These are phyloP conservation scores for Sugiyamaella japonica DNA, from an alignment of 1,139 yeast genomes.

Conservation along the genomic window DNA sequence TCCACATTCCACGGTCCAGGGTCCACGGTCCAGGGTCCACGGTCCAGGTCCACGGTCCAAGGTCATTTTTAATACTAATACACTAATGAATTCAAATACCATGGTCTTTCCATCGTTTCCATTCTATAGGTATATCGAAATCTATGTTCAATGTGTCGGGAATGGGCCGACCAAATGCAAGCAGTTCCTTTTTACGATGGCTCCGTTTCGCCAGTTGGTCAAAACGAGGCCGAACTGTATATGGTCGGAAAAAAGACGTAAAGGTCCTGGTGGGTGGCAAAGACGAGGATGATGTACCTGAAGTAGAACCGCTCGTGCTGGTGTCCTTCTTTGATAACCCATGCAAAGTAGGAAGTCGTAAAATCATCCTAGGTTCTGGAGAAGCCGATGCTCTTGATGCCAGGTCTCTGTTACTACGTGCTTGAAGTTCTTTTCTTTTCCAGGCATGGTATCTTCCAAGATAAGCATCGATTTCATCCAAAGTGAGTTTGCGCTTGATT, in stretches of 20 bases:
- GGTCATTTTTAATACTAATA: no score
- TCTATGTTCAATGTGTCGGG: constrained; percentile 57
- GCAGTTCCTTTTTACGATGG: constrained; percentile 25
- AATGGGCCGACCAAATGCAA: constrained; percentile 31
- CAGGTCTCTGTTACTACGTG: constrained; percentile 7
- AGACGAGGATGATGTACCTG: neutral
- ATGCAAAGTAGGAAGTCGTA: constrained; percentile 10
- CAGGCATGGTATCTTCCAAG: constrained; percentile 51
- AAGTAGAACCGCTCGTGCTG: no score
- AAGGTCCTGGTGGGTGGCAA: constrained; percentile 21
- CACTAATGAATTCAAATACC: neutral
- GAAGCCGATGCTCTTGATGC: neutral
- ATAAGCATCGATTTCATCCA: constrained; percentile 50
- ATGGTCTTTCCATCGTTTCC: constrained; percentile 43
- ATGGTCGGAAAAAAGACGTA: constrained; percentile 26
- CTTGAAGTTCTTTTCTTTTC: constrained; percentile 38
- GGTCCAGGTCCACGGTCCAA: no score
- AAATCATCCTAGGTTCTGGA: constrained; percentile 13
- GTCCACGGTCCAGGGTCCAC: no score
- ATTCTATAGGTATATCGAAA: constrained; percentile 80
- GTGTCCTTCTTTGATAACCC: constrained; percentile 2
- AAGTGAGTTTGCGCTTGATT: constrained; percentile 52
- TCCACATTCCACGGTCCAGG: no score
- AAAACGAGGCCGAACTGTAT: constrained; percentile 27
- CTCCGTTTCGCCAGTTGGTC: constrained; percentile 27